Conservation (phyloP, 345 rosid genomes). For the Pistacia integerrima region DNA sequence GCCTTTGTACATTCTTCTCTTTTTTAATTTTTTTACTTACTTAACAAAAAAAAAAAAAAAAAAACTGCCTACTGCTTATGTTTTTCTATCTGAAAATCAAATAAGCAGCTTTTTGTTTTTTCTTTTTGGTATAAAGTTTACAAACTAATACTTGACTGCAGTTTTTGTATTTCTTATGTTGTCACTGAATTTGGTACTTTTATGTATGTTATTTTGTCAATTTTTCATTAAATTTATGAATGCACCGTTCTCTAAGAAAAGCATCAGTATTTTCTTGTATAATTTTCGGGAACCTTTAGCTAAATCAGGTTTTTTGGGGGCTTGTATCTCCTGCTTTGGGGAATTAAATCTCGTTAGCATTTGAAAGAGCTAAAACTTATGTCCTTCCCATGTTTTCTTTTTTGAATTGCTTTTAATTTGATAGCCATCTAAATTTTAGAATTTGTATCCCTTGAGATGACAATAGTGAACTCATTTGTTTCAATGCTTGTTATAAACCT, state of each 20-base stretch:
- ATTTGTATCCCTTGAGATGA: background rate
- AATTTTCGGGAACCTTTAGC: background rate
- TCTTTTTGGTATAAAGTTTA: too few species aligned
- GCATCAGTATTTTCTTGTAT: too few species aligned
- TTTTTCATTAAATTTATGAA: background rate
- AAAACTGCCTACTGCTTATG: background rate
- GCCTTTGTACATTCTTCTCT: too few species aligned
- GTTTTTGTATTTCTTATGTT: background rate
- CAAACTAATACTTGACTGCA: background rate
- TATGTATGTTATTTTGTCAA: background rate
- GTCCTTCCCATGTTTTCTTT: background rate
- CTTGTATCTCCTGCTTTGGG: background rate
- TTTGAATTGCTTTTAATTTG: background rate
- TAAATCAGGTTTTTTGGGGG: background rate
- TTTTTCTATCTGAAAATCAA: background rate
- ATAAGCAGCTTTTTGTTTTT: background rate
- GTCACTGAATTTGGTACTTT: background rate
- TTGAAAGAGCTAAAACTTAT: background rate
- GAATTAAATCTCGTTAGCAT: background rate
- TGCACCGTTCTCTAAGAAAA: background rate
- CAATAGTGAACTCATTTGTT: background rate
- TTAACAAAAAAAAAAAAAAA: too few species aligned
- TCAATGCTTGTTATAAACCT: background rate
- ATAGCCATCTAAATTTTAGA: background rate
- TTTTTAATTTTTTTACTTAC: too few species aligned